Base-by-base conservation (phyloP, 2,329 filamentous ascomycete genomes). In the Talaromyces sp. region DNA sequence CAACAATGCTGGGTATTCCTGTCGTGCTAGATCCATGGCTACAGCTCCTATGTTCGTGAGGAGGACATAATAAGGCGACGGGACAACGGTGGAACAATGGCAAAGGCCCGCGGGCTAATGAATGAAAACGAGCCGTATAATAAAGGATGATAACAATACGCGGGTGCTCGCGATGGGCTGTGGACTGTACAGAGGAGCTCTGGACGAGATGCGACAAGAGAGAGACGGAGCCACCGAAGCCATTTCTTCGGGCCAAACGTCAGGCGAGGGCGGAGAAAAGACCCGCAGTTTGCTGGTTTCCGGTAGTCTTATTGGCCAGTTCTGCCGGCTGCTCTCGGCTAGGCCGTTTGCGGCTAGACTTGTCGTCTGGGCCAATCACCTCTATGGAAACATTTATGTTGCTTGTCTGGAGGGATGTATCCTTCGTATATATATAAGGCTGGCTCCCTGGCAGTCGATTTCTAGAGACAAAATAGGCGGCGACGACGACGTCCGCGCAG, bases 1-100 rank as follows among this genome's bases (percentile, higher is more conserved):
- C 88, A 96, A 88, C 86, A 98, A 89, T 69, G 88, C 89, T 76
- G 94, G 92, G 83, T 98, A 98, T 79, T 97, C 94, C 77, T 90
- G 84, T 79, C 92, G 87, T 75, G 90, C 88, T 73, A 94, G 85
- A 72, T 91, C 89, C 87, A 91, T 91, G 71, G 65, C 70, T 68
- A 63, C 65, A 65, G 68, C 68, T 69, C 70, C 64, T 61, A 62
- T 57, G 57, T 56, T 56, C 59, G 60, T 65, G 67, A 54, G 63
- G 67, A 69, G 69, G 68, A 67, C 74, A 76, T 75, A 75, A 70
- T 71, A 56, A 33, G 50, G 5, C 27, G 50, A 31, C 50, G n/a
- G 16, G 5, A 28, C 9, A 34, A 57, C 42, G 28, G 18, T 23
- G 27, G 55, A 72, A 65, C 57, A 56, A 62, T 61, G 50, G 56